phyloP scores from a whole-genome alignment of 2,329 filamentous ascomycete genomes.

The Ramularia collo-cygni region DNA sequence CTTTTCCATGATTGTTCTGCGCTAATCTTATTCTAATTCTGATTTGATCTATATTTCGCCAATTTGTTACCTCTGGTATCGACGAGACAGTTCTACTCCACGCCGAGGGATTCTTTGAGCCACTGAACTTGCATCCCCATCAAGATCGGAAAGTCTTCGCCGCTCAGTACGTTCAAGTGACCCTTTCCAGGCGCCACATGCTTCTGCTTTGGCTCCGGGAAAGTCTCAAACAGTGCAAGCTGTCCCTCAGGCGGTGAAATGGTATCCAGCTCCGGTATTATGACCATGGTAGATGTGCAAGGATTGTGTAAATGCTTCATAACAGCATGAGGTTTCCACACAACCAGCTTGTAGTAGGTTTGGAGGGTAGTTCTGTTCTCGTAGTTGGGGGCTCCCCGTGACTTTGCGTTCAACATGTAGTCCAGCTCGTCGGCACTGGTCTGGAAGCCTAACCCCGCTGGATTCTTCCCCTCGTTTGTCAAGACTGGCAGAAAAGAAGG shows the following conservation, averaged over 20 bases:
- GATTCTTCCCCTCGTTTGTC: conserved; percentile 33
- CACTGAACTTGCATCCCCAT: conserved; percentile 1
- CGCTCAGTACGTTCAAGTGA: conserved; percentile 8
- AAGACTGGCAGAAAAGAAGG: conserved; percentile 34
- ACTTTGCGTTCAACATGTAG: conserved; percentile 9
- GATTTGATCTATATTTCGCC: no score
- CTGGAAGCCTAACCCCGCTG: conserved; percentile 28
- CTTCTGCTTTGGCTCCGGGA: conserved; percentile 4
- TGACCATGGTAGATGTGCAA: conserved; percentile 3
- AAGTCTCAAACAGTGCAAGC: background rate
- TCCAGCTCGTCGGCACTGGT: conserved; percentile 16
- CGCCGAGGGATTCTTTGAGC: no score
- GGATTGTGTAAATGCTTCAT: conserved; percentile 1
- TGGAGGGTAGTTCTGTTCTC: conserved; percentile 25
- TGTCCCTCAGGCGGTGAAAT: conserved; percentile 7
- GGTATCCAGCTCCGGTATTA: conserved; percentile 8
- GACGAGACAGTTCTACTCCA: no score
- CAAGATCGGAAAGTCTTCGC: conserved; percentile 3
- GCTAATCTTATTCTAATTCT: no score
- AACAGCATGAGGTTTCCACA: conserved; percentile 11
- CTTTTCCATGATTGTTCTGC: no score
- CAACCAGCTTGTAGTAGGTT: conserved; percentile 27
- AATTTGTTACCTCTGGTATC: no score
- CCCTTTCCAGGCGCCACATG: conserved; percentile 4
- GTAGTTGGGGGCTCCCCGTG: conserved; percentile 6